phyloP scores from a whole-genome alignment of 2,329 filamentous ascomycete genomes.

The Talaromyces sp. region DNA sequence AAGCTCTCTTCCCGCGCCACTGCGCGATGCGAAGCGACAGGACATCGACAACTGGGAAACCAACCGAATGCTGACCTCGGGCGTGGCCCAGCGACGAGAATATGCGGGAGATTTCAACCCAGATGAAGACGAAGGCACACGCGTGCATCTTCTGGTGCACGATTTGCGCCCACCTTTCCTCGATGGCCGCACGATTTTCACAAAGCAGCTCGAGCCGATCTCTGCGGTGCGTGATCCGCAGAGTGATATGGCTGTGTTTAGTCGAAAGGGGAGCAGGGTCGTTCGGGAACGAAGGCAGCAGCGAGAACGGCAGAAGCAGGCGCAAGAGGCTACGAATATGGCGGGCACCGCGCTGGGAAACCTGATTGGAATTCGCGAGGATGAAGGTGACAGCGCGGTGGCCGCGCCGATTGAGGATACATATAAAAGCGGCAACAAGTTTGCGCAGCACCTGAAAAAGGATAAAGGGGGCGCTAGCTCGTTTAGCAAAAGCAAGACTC shows the following conservation, averaged over 20 bases:
- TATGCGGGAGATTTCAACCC: conserved; percentile 77
- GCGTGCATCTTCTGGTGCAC: conserved; percentile 87
- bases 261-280: conserved; percentile 86
- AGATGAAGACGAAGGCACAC: conserved; percentile 75
- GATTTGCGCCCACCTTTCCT: conserved; percentile 91
- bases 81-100: conserved; percentile 84
- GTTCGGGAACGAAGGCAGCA: conserved; percentile 89
- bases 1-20: conserved; percentile 27
- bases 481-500: conserved; percentile 86
- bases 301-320: conserved; percentile 87
- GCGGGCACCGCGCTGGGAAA: conserved; percentile 90
- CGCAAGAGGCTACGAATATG: conserved; percentile 88
- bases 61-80: conserved; percentile 95
- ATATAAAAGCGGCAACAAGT: conserved; percentile 65
- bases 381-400: conserved; percentile 77
- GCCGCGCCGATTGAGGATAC: conserved; percentile 69
- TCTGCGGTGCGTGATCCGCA: conserved; percentile 88
- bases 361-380: conserved; percentile 91
- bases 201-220: conserved; percentile 91
- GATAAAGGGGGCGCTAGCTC: conserved; percentile 73
- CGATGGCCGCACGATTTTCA: conserved; percentile 92
- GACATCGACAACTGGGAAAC: conserved; percentile 98
- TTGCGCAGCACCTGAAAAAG: conserved; percentile 84
- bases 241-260: conserved; percentile 98
- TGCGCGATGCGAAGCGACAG: conserved; percentile 61